Evolutionary conservation across 306 rosid genomes (phyloP), one percentile per base, ranked within the genome.

Genomic region (Pterocarpus macrocarpus): DNA sequence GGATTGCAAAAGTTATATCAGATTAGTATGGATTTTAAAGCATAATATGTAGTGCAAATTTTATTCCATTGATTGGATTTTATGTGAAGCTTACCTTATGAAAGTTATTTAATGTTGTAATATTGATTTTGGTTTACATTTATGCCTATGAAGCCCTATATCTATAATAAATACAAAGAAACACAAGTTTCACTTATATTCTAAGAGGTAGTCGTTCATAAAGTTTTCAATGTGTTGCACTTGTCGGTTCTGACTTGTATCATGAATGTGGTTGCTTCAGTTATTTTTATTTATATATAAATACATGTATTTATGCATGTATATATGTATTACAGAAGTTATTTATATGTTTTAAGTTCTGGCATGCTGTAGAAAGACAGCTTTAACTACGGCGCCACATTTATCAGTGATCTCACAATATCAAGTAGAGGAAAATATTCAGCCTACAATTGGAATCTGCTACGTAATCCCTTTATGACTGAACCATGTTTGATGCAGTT

Each of bases 1-100:
- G 71, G 59, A 78, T 36, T 72, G 28, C 57, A 35, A 2, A 53
- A 64, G n/a, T 17, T 53, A 22, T 83, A 36, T 57, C 50, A 56
- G 3, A 45, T 34, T 65, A 34, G 15, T 66, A 56, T 41, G 14
- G 50, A 64, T 52, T 15, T 35, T 45, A 10, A 44, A 39, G 39
- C 7, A 61, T 32, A 9, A 68, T 39, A 5, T 69, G 38, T 30
- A 49, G 43, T 69, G 59, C 28, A 68, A 69, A 49, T 75, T 62
- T 39, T 33, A 30, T 13, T 69, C 47, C n/a, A 52, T 81, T 36
- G n/a, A 36, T 66, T 9, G 56, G 32, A 39, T 30, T 64, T 73
- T 12, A 1, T 45, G 10, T 41, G 53, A 41, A 41, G 59, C 30
- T 71, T 8, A 17, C 38, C 38, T 52, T 58, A 32, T 43, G 35